Evolutionary conservation across 2,329 filamentous ascomycete genomes (phyloP).

Genomic region (Fusarium guadeloupense): DNA sequence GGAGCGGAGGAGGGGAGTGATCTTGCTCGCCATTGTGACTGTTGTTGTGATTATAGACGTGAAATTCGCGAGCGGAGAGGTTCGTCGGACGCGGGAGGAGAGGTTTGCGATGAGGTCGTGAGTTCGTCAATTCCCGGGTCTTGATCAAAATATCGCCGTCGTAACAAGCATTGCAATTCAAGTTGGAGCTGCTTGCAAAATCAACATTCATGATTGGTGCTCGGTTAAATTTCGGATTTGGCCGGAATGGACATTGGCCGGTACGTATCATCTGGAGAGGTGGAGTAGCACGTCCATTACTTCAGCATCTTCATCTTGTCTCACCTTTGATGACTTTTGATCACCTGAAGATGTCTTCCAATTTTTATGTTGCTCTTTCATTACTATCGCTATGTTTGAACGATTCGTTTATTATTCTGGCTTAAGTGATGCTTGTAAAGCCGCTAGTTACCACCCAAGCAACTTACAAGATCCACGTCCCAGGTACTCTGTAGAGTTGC

Average conservation of each 20-base stretch:
- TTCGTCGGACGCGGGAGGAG: slow-evolving; percentile 36
- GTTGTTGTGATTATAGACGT: background rate
- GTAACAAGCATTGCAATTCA: slow-evolving; percentile 36
- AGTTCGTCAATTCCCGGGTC: slow-evolving; percentile 42
- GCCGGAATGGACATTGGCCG: slow-evolving; percentile 19
- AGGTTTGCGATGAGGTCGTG: too few relatives aligned
- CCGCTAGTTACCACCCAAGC: background rate
- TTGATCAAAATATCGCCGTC: slow-evolving; percentile 49
- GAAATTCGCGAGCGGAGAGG: slow-evolving; percentile 32
- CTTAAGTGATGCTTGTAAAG: background rate
- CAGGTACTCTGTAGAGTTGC: background rate
- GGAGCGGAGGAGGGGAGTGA: slow-evolving; percentile 78
- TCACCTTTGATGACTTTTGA: background rate
- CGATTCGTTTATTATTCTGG: background rate
- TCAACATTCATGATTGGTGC: slow-evolving; percentile 46
- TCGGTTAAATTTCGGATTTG: slow-evolving; percentile 44
- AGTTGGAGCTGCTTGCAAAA: slow-evolving; percentile 50
- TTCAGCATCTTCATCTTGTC: too few relatives aligned
- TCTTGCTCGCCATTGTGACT: slow-evolving; percentile 79
- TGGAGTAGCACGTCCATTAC: background rate
- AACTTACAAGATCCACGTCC: background rate
- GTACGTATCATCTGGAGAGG: slow-evolving; percentile 23
- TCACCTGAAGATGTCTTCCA: too few relatives aligned
- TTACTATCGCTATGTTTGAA: too few relatives aligned
- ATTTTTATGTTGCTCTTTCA: too few relatives aligned